These are phyloP conservation scores for Diospyros kaki DNA, from an alignment of 148 eudicot species.

Conservation along the genomic window DNA sequence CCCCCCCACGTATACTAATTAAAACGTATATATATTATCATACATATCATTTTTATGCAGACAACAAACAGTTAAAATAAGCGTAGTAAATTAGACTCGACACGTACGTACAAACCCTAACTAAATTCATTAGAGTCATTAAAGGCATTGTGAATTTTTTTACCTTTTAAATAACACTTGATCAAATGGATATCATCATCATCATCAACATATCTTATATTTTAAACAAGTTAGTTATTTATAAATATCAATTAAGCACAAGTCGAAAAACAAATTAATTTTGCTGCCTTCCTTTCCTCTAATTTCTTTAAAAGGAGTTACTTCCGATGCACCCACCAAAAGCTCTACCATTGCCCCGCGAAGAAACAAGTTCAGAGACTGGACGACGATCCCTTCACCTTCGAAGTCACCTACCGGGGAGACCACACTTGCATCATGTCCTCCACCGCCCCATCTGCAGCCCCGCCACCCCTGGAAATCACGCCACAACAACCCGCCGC, in stretches of 20 bases:
- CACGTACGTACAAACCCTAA: too few species aligned
- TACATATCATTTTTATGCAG: too few species aligned
- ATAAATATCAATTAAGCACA: not conserved
- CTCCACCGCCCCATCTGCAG: constrained; percentile 56
- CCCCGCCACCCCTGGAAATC: constrained; percentile 11
- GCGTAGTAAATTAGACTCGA: too few species aligned
- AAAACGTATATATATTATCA: too few species aligned
- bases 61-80: too few species aligned
- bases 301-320: constrained; percentile 42
- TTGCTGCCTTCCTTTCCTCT: not conserved
- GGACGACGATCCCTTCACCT: constrained; percentile 54
- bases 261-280: not conserved
- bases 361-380: constrained; percentile 88
- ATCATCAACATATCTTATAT: too few species aligned
- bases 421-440: constrained; percentile 74
- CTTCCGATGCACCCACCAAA: constrained; percentile 87
- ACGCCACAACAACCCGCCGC: not conserved
- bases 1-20: too few species aligned
- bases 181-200: too few species aligned
- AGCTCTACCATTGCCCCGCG: constrained; percentile 62
- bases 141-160: too few species aligned
- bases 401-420: constrained; percentile 56
- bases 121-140: too few species aligned
- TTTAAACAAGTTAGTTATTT: too few species aligned
- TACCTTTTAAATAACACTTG: too few species aligned